These are phyloP conservation scores for Colletotrichum theobromicola DNA, from an alignment of 2,329 filamentous ascomycete species.

Conservation along the genomic window DNA sequence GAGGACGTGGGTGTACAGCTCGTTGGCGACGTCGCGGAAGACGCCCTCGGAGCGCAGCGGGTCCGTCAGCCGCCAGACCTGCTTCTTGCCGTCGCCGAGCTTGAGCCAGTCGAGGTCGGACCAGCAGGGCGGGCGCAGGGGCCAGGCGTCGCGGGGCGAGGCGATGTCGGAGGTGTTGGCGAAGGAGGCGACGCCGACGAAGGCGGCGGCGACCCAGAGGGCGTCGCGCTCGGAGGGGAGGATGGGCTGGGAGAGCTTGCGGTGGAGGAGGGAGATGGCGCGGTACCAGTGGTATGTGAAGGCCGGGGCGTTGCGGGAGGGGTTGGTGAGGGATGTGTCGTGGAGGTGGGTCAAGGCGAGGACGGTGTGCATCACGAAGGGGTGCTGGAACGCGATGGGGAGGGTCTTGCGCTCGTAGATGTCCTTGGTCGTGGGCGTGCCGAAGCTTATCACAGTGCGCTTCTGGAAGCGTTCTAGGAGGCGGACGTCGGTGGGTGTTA, in stretches of 20 bases:
- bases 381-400: constrained; percentile 47
- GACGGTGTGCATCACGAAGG: constrained; percentile 60
- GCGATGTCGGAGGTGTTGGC: constrained; percentile 44
- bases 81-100: constrained; percentile 60
- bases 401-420: constrained; percentile 41
- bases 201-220: constrained; percentile 50
- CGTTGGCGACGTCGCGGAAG: constrained; percentile 39
- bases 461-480: constrained; percentile 46
- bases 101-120: constrained; percentile 63
- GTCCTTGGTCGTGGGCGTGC: constrained; percentile 30
- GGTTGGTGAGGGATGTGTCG: constrained; percentile 45
- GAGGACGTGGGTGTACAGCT: constrained; percentile 1
- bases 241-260: constrained; percentile 39
- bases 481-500: constrained; percentile 36
- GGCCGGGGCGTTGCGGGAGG: constrained; percentile 29
- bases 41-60: constrained; percentile 51
- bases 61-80: constrained; percentile 56
- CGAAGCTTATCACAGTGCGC: constrained; percentile 46
- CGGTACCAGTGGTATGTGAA: constrained; percentile 54
- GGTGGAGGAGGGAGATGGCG: constrained; percentile 52
- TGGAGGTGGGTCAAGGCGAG: constrained; percentile 59
- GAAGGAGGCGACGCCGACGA: constrained; percentile 52
- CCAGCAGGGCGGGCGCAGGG: constrained; percentile 46
- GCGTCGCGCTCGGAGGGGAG: constrained; percentile 47
- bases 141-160: constrained; percentile 57